Evolutionary conservation across 768 basidiomycete species (phyloP), one percentile per base, ranked within the genome.

Genomic region (Rhizopogon salebrosus): DNA sequence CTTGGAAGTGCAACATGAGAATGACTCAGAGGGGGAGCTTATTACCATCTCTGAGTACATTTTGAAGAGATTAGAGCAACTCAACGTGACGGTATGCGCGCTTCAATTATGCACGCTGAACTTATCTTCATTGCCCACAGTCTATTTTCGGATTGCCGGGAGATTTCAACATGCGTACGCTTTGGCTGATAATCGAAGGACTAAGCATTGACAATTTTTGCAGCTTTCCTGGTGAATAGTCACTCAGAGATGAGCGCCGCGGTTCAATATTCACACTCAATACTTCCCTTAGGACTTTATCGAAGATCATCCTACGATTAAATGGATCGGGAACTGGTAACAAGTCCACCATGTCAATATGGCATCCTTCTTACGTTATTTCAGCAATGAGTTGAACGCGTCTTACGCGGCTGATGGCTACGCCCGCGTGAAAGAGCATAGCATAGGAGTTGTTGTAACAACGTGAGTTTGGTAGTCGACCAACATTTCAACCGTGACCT

Each of bases 381-480:
- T 14, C 54, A 89, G 89, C 58, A 91, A 92, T 55, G 88, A 93
- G 64, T 75, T 94, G 42, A 91, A 94, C 57, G 88, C 91, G 0
- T 78, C 90, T 0, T 97, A 97, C 67, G 94, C 94, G 14, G 91
- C 91, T 0, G 93, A 95, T 62, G 94, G 94, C 10, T 95, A 95
- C 67, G 91, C 94, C 18, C 80, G 95, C 53, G 84, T 94, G 49
- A 95, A 92, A 58, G 81, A 85, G 46, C 72, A 76, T 42, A 76
- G 80, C 59, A 70, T 92, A 43, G 89, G 89, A 46, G 89, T 83
- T 7, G 68, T 93, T 4, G 68, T 80, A 29, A 95, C 94, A 10
- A 97, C 88, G 85, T 87, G 60, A n/a, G 74, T 62, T 13, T 29
- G 11, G n/a, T 4, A 18, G 2, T 35, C 4, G 31, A 24, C 24